These are phyloP conservation scores for Adiantum capillusveneris DNA, from an alignment of 75 land plant genomes.

Conservation along the genomic window DNA sequence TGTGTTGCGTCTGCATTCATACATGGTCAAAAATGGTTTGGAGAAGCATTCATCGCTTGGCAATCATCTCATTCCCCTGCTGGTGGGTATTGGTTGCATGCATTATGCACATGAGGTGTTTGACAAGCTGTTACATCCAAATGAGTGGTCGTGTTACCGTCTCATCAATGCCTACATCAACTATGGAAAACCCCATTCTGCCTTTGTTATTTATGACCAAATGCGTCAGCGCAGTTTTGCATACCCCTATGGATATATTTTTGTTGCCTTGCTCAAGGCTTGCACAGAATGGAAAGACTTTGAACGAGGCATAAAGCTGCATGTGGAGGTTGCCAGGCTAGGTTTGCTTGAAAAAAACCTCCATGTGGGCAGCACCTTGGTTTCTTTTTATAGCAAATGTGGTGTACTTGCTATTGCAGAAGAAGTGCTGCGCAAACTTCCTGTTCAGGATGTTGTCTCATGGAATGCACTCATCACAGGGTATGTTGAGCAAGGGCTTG, in stretches of 20 bases:
- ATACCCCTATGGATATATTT: neutral
- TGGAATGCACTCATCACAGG: conserved; percentile 1
- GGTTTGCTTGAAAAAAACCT: neutral
- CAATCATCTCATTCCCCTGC: conserved; percentile 2
- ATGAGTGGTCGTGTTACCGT: conserved; percentile 1
- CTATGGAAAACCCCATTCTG: neutral
- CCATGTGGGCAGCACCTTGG: neutral
- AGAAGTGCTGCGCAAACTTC: neutral
- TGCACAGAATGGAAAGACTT: conserved; percentile 3
- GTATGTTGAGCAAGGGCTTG: neutral
- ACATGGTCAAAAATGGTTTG: too few species aligned
- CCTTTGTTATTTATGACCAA: conserved; percentile 1
- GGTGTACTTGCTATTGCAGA: conserved; percentile 2
- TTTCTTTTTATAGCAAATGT: neutral
- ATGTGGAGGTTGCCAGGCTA: conserved; percentile 1
- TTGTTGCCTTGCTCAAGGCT: conserved; percentile 9
- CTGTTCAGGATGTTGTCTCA: neutral
- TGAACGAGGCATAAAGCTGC: neutral
- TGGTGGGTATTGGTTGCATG: neutral
- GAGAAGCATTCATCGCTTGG: neutral
- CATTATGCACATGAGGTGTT: conserved; percentile 7
- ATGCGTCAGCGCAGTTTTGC: neutral
- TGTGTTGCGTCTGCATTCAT: neutral
- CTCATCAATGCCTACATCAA: conserved; percentile 3
- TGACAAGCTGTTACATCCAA: conserved; percentile 1